These are phyloP conservation scores for Casuarina equisetifolia DNA, from an alignment of 306 rosid genomes.

Conservation along the genomic window DNA sequence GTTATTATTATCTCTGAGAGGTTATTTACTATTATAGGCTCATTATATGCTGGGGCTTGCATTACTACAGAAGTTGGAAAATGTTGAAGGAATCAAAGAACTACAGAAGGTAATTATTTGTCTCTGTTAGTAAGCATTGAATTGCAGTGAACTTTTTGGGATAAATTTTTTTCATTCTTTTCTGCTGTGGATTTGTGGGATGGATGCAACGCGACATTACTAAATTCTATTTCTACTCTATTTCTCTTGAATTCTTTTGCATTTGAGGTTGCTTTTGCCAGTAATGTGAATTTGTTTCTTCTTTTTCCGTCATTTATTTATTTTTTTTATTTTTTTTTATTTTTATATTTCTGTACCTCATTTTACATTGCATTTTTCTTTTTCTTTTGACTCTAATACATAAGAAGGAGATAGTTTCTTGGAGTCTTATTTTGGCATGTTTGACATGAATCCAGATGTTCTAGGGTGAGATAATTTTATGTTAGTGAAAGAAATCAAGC, in stretches of 20 bases:
- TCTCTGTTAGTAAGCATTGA: slow-evolving; percentile 13
- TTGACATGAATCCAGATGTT: neutral
- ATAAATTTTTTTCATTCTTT: neutral
- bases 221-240: neutral
- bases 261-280: neutral
- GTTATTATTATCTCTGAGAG: neutral
- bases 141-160: neutral
- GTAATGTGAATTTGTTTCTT: neutral
- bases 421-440: neutral
- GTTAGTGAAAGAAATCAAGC: neutral
- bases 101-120: slow-evolving; percentile 68
- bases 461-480: neutral
- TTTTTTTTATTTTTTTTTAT: neutral
- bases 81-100: slow-evolving; percentile 64
- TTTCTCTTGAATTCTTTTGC: neutral
- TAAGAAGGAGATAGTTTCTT: neutral
- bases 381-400: neutral
- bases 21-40: slow-evolving; percentile 50
- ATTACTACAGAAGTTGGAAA: slow-evolving; percentile 57
- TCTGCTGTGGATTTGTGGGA: neutral
- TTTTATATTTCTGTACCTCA: neutral
- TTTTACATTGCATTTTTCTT: neutral
- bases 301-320: neutral
- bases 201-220: neutral
- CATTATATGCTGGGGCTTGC: slow-evolving; percentile 93